A percentile compares a stretch with the other conserved stretches of the same genome.
These are phyloP conservation scores for Macaranga tanarius DNA, from an alignment of 441 rosid species.

Conservation along the genomic window DNA sequence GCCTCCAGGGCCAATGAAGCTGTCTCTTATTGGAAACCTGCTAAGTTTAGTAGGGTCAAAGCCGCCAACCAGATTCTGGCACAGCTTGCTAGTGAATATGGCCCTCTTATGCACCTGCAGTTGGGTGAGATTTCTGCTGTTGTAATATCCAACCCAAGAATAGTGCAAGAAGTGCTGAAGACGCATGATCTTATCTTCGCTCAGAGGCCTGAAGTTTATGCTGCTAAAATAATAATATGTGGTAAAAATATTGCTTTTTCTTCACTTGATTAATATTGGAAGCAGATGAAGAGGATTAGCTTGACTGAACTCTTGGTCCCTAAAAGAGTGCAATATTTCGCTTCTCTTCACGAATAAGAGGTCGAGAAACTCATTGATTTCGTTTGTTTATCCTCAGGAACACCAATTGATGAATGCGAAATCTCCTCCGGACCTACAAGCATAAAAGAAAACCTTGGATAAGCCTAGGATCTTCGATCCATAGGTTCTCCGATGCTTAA, in stretches of 20 bases:
- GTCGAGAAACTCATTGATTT: constrained; percentile 18
- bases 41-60: constrained; percentile 16
- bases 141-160: constrained; percentile 22
- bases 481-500: too few species aligned
- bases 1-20: too few species aligned
- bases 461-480: too few species aligned
- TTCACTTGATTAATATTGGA: constrained; percentile 25
- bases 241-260: constrained; percentile 26
- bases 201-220: constrained; percentile 21
- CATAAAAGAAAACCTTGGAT: too few species aligned
- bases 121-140: constrained; percentile 24
- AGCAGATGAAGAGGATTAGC: constrained; percentile 24
- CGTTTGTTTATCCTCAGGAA: not conserved
- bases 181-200: constrained; percentile 20
- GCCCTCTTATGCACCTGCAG: constrained; percentile 30
- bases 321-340: constrained; percentile 23
- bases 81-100: constrained; percentile 22
- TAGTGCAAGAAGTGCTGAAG: constrained; percentile 30
- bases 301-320: constrained; percentile 23
- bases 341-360: constrained; percentile 24
- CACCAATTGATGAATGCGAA: constrained; percentile 19
- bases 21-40: constrained; percentile 26
- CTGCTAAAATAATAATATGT: constrained; percentile 18
- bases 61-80: constrained; percentile 23
- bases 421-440: too few species aligned